Evolutionary conservation across 495 filamentous ascomycete species (phyloP).

Genomic region (Neurospora tetrasperma): DNA sequence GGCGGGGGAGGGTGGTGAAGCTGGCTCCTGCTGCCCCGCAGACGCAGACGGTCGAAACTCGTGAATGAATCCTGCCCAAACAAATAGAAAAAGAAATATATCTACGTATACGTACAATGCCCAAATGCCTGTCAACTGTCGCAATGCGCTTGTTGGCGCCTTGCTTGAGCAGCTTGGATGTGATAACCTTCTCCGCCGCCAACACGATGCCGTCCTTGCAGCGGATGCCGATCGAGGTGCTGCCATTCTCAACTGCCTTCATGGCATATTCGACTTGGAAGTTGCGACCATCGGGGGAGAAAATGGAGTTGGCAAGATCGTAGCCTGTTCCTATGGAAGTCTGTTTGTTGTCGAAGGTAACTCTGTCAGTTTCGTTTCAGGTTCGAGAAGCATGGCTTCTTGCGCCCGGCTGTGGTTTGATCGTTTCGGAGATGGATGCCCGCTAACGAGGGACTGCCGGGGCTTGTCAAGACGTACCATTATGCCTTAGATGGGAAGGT

Average conservation of each 20-base stretch:
- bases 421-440: background rate
- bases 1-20: conserved; percentile 2
- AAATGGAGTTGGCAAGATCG: conserved; percentile 98
- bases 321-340: conserved; percentile 99
- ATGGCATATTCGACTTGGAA: conserved; percentile 99
- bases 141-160: conserved; percentile 94
- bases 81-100: background rate
- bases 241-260: conserved; percentile 97
- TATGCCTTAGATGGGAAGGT: conserved; percentile 7
- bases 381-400: background rate
- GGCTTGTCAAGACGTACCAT: conserved; percentile 9
- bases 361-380: conserved; percentile 2
- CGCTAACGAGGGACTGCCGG: background rate
- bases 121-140: conserved; percentile 86
- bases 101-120: conserved; percentile 55
- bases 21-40: background rate
- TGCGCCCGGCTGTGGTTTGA: background rate
- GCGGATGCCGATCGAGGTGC: conserved; percentile 90
- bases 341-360: conserved; percentile 32
- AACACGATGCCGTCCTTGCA: conserved; percentile 96
- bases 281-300: conserved; percentile 96
- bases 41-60: background rate
- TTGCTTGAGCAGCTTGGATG: conserved; percentile 86
- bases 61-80: background rate
- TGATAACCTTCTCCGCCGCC: conserved; percentile 91